These are phyloP conservation scores for Acanthamoeba polyphaga DNA, from an alignment of 208 protist species.

Conservation along the genomic window DNA sequence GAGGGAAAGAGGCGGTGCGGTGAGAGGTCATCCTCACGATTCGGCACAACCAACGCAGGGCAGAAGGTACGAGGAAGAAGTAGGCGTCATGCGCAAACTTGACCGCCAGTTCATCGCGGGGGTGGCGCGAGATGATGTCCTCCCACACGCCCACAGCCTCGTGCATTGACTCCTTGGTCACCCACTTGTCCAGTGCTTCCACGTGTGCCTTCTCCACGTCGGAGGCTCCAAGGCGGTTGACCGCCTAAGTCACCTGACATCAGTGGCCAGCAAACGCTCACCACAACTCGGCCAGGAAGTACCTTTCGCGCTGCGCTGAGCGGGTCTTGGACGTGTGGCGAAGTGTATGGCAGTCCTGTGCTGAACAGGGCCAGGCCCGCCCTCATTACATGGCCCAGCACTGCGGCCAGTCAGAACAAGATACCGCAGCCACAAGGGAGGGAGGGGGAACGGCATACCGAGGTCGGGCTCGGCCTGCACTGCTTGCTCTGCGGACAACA, in stretches of 20 bases:
- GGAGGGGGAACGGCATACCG: constrained; percentile 3
- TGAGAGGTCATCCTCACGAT: background rate
- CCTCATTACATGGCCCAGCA: constrained; percentile 43
- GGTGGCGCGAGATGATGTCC: constrained; percentile 31
- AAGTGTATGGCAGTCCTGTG: constrained; percentile 27
- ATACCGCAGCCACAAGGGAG: background rate
- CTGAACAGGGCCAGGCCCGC: constrained; percentile 31
- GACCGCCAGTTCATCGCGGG: constrained; percentile 27
- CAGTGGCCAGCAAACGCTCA: background rate
- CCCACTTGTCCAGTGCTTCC: constrained; percentile 40
- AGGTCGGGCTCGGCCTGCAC: background rate
- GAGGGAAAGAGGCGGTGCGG: background rate
- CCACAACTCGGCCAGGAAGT: background rate
- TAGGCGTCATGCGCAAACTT: constrained; percentile 56
- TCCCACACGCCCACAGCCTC: constrained; percentile 41
- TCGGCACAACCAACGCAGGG: background rate
- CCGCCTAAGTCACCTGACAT: background rate
- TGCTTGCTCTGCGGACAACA: constrained; percentile 11
- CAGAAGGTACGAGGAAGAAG: constrained; percentile 41
- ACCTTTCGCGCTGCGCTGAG: constrained; percentile 8
- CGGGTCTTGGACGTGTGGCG: background rate
- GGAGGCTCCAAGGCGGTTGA: background rate
- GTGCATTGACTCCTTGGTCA: background rate
- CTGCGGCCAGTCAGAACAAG: background rate
- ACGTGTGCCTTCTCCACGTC: constrained; percentile 9